A percentile compares a stretch with the other conserved stretches of the same genome.
These are phyloP conservation scores for Talaromyces nanjingensis DNA, from an alignment of 495 filamentous ascomycete genomes.

Conservation along the genomic window DNA sequence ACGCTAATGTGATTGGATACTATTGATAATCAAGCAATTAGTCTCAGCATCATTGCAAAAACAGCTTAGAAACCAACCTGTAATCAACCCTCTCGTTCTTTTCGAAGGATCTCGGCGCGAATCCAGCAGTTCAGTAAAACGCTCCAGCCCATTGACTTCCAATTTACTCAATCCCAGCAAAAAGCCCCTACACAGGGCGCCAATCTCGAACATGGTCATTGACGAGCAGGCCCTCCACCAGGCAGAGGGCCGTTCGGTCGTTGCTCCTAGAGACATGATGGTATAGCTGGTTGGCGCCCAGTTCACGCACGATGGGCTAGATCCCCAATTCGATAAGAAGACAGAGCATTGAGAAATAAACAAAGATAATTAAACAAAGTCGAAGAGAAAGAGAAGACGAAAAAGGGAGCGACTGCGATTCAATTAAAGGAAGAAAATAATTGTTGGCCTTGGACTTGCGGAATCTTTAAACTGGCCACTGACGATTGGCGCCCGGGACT, in stretches of 20 bases:
- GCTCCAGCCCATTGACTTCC: conserved; percentile 63
- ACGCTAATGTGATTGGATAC: conserved; percentile 95
- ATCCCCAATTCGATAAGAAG: not conserved
- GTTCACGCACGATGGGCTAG: conserved; percentile 1
- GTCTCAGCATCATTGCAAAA: not conserved
- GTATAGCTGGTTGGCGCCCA: conserved; percentile 10
- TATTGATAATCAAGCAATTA: conserved; percentile 24
- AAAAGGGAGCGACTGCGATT: not conserved
- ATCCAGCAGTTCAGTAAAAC: conserved; percentile 72
- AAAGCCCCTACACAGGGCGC: conserved; percentile 40
- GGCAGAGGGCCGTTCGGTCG: conserved; percentile 33
- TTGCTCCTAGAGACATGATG: conserved; percentile 31
- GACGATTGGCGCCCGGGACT: not conserved
- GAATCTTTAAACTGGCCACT: conserved; percentile 2
- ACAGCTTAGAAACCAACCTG: conserved; percentile 48
- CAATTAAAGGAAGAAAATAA: not conserved
- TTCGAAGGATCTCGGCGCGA: conserved; percentile 58
- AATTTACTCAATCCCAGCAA: conserved; percentile 33
- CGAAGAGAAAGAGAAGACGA: conserved; percentile 2
- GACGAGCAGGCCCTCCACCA: conserved; percentile 38
- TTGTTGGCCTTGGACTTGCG: not conserved
- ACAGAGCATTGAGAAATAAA: not conserved
- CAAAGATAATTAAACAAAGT: not conserved
- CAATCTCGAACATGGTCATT: conserved; percentile 37
- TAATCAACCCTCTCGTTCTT: conserved; percentile 73